Percentiles rank a stretch among this genome's conserved stretches.
Conservation (phyloP, 2,329 filamentous ascomycete species). For the Sporothrix humicola region DNA sequence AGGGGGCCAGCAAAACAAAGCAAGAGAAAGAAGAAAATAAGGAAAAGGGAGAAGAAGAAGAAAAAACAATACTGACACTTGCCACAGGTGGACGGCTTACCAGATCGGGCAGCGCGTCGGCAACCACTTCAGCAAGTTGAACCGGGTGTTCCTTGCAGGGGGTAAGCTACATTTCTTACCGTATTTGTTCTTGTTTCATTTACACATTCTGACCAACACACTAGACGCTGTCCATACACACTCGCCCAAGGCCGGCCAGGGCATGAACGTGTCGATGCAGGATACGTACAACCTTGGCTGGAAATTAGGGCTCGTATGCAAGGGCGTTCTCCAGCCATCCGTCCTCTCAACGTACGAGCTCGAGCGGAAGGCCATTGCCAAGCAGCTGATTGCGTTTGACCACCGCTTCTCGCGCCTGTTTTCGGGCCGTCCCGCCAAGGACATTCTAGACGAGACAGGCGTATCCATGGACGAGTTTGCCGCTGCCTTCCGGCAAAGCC, state of each 20-base stretch:
- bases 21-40: not conserved
- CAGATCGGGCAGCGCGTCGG: conserved; percentile 64
- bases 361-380: conserved; percentile 60
- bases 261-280: conserved; percentile 68
- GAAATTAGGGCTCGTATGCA: conserved; percentile 51
- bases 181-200: not conserved
- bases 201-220: not conserved
- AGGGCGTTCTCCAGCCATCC: conserved; percentile 43
- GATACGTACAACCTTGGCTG: conserved; percentile 57
- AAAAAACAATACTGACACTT: not conserved
- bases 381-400: conserved; percentile 64
- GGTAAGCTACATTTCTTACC: not conserved
- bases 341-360: conserved; percentile 52
- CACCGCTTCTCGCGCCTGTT: conserved; percentile 56
- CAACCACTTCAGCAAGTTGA: conserved; percentile 53
- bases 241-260: conserved; percentile 61
- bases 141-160: conserved; percentile 64
- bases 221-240: conserved; percentile 55
- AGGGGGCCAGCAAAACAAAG: too few species aligned
- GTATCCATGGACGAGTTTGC: conserved; percentile 62
- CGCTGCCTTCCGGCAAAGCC: conserved; percentile 27
- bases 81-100: conserved; percentile 54
- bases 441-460: conserved; percentile 61
- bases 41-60: not conserved
- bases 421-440: conserved; percentile 57